Evolutionary conservation across 306 rosid genomes (phyloP), one percentile per base, ranked within the genome.

Genomic region (Prunus mira): DNA sequence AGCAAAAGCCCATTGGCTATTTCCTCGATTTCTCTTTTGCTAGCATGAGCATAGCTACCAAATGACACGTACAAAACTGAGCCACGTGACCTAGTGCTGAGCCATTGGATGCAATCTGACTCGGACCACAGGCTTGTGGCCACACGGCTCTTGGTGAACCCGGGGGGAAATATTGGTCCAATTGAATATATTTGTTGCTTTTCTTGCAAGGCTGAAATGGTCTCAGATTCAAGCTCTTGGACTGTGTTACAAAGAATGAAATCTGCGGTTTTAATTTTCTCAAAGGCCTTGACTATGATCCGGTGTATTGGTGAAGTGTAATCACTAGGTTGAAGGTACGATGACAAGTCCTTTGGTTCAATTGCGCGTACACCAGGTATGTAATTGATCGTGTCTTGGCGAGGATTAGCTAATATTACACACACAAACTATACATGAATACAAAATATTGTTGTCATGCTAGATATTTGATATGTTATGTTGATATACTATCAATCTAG

Each of bases 211-310:
- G 76, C 79, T 30, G 63, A 72, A n/a, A 84, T 61, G 32, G 79
- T 27, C 28, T 76, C 74, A 11, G 69, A 47, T 72, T 84, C 87
- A 1, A 84, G 84, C 67, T 84, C 82, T 73, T 84, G 77, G 8
- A 84, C 77, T 0, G 82, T 76, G 65, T 80, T 84, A 14, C 69
- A 51, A 10, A 84, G 10, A 5, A 84, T 28, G 19, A 67, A 80
- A 49, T 84, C 87, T 27, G 80, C 80, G 13, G 43, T 54, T 22
- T 72, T 72, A 4, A 47, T 82, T 10, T 73, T 66, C 0, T 64
- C 65, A 12, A 80, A 76, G 0, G 87, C 75, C 60, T 72, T 80
- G 74, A 7, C 9, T 54, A 80, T 22, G 58, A 76, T 2, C 2
- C 76, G 43, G 57, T 49, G 54, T 3, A 45, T 20, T 0, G 69